A percentile compares a stretch with the other conserved stretches of the same genome.
Evolutionary conservation across 2,329 filamentous ascomycete genomes (phyloP).

Genomic region (Xylaria sp.): DNA sequence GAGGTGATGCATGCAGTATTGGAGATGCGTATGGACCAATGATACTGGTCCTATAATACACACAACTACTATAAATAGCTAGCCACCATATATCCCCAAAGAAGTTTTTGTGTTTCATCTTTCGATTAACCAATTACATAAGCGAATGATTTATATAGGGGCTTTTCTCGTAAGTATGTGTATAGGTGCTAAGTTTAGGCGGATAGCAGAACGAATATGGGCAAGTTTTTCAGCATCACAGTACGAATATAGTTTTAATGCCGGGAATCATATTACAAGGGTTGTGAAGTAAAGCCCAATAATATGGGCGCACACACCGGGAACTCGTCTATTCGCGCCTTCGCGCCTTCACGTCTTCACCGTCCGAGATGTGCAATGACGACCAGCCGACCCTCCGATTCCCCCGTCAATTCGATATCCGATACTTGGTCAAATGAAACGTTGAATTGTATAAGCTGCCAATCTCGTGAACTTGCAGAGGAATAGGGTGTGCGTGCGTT

Average conservation of each 20-base stretch:
- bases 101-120: background rate
- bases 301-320: background rate
- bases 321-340: slow-evolving; percentile 4
- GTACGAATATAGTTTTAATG: background rate
- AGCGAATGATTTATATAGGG: background rate
- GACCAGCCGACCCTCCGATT: slow-evolving; percentile 27
- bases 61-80: background rate
- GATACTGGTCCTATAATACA: background rate
- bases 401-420: background rate
- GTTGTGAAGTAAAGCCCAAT: background rate
- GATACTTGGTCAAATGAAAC: background rate
- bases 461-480: background rate
- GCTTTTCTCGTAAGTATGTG: background rate
- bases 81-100: background rate
- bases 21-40: background rate
- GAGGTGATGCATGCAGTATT: no score
- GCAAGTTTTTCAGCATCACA: background rate
- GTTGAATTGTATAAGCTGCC: background rate
- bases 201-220: no score
- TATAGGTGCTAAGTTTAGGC: no score
- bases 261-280: background rate
- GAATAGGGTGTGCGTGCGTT: background rate
- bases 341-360: slow-evolving; percentile 24
- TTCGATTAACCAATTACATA: background rate
- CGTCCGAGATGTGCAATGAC: slow-evolving; percentile 5